Evolutionary conservation across 352 stramenopile species (phyloP).

Genomic region (Globisporangium nodosum): DNA sequence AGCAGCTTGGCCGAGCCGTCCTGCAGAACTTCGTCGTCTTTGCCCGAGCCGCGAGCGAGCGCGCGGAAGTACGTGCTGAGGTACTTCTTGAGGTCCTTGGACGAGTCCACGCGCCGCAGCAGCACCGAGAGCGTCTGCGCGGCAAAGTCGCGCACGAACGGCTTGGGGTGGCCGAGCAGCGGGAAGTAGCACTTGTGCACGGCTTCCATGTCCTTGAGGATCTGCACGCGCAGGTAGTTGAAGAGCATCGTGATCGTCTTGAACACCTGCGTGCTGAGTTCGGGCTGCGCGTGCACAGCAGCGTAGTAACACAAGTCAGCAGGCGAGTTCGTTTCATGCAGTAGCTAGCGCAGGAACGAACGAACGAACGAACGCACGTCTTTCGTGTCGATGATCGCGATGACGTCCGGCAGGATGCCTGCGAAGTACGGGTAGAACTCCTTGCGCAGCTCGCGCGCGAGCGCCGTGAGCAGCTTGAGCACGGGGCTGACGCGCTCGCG

Average conservation of each 20-base stretch:
- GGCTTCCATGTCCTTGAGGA: conserved; percentile 86
- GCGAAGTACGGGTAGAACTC: conserved; percentile 87
- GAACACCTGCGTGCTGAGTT: conserved; percentile 88
- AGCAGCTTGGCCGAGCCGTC: conserved; percentile 86
- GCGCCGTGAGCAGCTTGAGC: conserved; percentile 77
- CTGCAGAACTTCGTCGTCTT: conserved; percentile 58
- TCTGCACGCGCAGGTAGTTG: conserved; percentile 74
- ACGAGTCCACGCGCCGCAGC: conserved; percentile 67
- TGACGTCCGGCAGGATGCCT: conserved; percentile 43
- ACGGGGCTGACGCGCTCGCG: conserved; percentile 62
- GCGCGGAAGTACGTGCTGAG: conserved; percentile 71
- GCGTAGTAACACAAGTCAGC: not conserved
- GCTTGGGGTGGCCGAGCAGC: conserved; percentile 74
- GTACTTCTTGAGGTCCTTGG: conserved; percentile 79
- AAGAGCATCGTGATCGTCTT: conserved; percentile 90
- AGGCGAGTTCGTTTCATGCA: not conserved
- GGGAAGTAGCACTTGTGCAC: conserved; percentile 89
- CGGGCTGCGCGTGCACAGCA: conserved; percentile 32
- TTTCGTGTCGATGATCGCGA: conserved; percentile 81
- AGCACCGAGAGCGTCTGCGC: conserved; percentile 84
- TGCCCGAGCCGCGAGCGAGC: conserved; percentile 54
- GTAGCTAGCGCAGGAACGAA: not conserved
- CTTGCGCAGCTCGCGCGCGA: conserved; percentile 76
- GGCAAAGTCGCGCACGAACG: conserved; percentile 88
- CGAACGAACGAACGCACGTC: conserved; percentile 37